Conservation (phyloP, 805 yeast species). For the Metschnikowia lachancei region DNA sequence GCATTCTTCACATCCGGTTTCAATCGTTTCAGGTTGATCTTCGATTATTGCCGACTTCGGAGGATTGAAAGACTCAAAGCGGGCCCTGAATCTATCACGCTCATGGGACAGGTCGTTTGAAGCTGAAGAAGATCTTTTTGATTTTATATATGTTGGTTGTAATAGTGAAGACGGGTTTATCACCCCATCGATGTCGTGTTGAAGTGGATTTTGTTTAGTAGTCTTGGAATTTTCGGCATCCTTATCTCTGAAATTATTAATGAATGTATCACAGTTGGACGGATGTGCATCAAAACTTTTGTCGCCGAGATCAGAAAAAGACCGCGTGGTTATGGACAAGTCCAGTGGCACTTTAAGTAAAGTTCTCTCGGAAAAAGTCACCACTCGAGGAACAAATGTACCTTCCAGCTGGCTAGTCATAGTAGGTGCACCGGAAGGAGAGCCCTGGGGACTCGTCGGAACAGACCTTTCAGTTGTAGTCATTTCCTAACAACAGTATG, state of each 20-base stretch:
- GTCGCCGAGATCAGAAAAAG: neutral
- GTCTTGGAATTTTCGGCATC: neutral
- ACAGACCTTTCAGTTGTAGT: conserved; percentile 1
- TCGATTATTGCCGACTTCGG: conserved; percentile 7
- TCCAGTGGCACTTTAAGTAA: conserved; percentile 1
- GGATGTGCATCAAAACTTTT: too few relatives aligned
- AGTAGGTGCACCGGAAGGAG: neutral
- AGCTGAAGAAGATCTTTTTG: conserved; percentile 38
- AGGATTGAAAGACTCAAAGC: conserved; percentile 34
- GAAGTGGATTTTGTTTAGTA: neutral
- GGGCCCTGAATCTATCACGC: conserved; percentile 41
- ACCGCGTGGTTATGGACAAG: neutral
- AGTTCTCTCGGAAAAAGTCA: neutral
- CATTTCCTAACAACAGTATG: neutral
- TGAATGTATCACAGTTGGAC: neutral
- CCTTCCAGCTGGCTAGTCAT: neutral
- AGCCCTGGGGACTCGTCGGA: conserved; percentile 1
- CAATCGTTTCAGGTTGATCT: conserved; percentile 3
- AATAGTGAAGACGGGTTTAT: neutral
- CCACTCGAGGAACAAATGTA: neutral
- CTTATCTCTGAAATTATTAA: neutral
- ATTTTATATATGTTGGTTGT: conserved; percentile 5
- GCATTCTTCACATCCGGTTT: conserved; percentile 31
- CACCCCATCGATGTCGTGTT: neutral
- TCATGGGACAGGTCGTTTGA: conserved; percentile 41